Base-by-base conservation (phyloP, 768 basidiomycete species). In the Leccinellum rugosiceps region DNA sequence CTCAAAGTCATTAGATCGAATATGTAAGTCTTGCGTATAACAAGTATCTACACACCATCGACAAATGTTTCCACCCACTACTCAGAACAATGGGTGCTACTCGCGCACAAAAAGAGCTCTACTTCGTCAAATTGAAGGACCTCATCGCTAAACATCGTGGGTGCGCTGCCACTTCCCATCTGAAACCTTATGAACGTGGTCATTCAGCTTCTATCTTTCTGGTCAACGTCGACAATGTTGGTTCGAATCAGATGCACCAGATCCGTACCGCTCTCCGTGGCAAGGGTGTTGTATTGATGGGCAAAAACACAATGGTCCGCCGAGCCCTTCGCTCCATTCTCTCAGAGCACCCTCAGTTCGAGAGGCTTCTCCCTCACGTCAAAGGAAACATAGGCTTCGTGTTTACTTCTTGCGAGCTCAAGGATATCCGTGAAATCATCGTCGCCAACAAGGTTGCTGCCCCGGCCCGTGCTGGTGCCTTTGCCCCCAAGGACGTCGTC, bases 281-380 rank as follows among this genome's bases (percentile, higher is more conserved):
- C 70, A 94, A 92, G 75, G 97, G 92, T 80, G 79, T 94, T 59
- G 94, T 99, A 64, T 78, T 99, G 68, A 99, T 99, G 97, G 97
- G 97, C 73, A 99, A 99, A 81, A 99, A 99, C 87, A 99, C 97
- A 73, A 98, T 98, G 96, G 95, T 99, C 69, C 92, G 97, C 80
- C 93, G 97, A 68, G 97, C 94, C 59, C 84, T 99, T 61, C 94
- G 97, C 63, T 82, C 87, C 69, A 86, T 98, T 77, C 86, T 98
- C 71, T 59, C 83, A 64, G 97, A 98, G 68, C 81, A 78, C 81
- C 97, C 96, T 53, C 88, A 94, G 72, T 95, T 88, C 80, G 97
- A 99, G 81, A 90, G 86, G 70, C 90, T 99, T 76, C 88, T 99
- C 58, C 96, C 94, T 63, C 85, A 91, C 81, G 81, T 99, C 78